These are phyloP conservation scores for Echeveria elegans DNA, from an alignment of 164 flowering plant genomes.

Conservation along the genomic window DNA sequence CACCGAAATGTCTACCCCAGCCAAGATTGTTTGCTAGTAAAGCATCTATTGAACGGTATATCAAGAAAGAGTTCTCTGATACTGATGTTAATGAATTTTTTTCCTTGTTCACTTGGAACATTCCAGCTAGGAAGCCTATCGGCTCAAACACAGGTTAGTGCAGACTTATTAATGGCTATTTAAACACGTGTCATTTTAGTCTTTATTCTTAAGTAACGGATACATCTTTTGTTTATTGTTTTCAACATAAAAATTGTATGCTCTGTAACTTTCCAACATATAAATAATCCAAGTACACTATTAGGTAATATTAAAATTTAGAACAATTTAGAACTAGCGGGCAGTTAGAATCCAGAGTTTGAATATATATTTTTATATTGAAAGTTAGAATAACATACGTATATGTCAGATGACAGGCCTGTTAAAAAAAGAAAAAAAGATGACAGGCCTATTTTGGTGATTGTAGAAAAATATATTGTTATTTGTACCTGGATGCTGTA, in stretches of 20 bases:
- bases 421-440: too few relatives aligned
- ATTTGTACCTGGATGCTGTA: neutral
- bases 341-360: too few relatives aligned
- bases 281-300: neutral
- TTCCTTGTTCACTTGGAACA: conserved; percentile 61
- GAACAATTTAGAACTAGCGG: too few relatives aligned
- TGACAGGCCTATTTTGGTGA: neutral
- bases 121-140: conserved; percentile 26
- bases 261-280: neutral
- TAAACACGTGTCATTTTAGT: neutral
- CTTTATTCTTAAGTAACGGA: neutral
- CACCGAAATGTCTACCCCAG: conserved; percentile 31
- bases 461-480: neutral
- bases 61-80: conserved; percentile 34
- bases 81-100: conserved; percentile 51
- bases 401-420: neutral
- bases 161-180: neutral
- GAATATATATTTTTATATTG: too few relatives aligned
- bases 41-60: conserved; percentile 33
- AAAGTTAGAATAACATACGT: neutral
- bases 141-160: conserved; percentile 26
- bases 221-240: too few relatives aligned
- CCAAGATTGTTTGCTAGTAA: conserved; percentile 45
- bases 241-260: neutral
- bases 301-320: too few relatives aligned